Base-by-base conservation (phyloP, 129 eudicot species). In the Centaurea solstitialis region DNA sequence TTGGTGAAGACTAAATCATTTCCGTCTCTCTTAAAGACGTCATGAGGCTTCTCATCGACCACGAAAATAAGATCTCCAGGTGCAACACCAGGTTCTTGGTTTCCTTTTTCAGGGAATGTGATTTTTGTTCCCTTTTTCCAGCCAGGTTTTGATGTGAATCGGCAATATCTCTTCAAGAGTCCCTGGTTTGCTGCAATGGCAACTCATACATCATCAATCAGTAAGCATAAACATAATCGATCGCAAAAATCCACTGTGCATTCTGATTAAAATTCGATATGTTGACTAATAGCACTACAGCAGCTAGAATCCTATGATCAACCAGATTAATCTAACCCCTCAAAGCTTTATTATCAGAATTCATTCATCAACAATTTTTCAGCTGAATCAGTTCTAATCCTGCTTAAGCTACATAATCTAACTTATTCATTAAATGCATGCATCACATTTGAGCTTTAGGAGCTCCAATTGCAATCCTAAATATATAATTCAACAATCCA, bases 61-160 rank as follows among this genome's bases (percentile, higher is more conserved):
- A 93, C 96, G 65, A 93, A 93, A 23, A 90, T 90, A 38, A 93
- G 88, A 85, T 93, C 98, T 6, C 98, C 98, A 2, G 96, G 91
- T 45, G 96, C 87, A 7, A 83, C 84, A 30, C 92, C 93, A 0
- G 92, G 88, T 76, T 87, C 93, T 53, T 93, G 93, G 90, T 89
- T 90, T 40, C 98, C 98, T 86, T 93, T 93, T 81, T 90, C 96
- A 0, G 98, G 98, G 79, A 93, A 93, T 39, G 98, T 93, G 68
- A 93, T 93, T 79, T 89, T 93, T 13, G 98, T 93, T 33, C 98
- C 98, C 61, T 90, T 90, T 81, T 93, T 93, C 98, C 98, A 93
- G 30, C 98, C 98, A 0, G 98, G 98, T 84, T 93, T 93, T 89
- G 38, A 93, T 93, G 76, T 89, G 86, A 77, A 93, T 93, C 17